phyloP scores from a whole-genome alignment of 805 yeast genomes.

The Nakazawaea ishiwadae region DNA sequence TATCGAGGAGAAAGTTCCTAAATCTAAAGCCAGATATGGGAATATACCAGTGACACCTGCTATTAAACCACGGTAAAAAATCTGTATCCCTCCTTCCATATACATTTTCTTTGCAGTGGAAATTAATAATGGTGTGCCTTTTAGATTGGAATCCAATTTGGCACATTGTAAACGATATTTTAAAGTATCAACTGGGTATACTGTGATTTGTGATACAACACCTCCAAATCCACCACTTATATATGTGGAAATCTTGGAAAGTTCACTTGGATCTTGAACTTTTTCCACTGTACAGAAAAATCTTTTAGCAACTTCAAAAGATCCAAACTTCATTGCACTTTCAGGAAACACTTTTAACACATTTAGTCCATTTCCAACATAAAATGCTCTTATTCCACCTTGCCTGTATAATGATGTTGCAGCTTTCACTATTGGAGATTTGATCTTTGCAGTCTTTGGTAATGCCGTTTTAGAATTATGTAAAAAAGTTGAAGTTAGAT shows the following conservation, averaged over 20 bases:
- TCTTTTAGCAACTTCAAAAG: constrained; percentile 84
- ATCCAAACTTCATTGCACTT: constrained; percentile 95
- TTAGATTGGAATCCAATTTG: constrained; percentile 55
- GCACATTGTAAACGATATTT: constrained; percentile 95
- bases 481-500: constrained; percentile 63
- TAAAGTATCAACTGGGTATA: constrained; percentile 92
- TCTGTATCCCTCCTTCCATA: constrained; percentile 67
- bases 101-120: constrained; percentile 76
- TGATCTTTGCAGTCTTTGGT: constrained; percentile 36
- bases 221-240: constrained; percentile 97
- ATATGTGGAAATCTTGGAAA: constrained; percentile 77
- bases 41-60: constrained; percentile 96
- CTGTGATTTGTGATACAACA: constrained; percentile 85
- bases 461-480: constrained; percentile 38
- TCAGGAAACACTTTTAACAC: constrained; percentile 95
- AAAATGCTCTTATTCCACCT: constrained; percentile 85
- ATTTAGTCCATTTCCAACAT: constrained; percentile 93
- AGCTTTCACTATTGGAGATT: constrained; percentile 78
- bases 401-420: constrained; percentile 75
- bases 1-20: constrained; percentile 87
- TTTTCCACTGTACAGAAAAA: constrained; percentile 74
- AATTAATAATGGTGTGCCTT: constrained; percentile 57
- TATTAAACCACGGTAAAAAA: constrained; percentile 82
- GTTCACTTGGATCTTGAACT: constrained; percentile 57
- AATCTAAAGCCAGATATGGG: constrained; percentile 94